Percentiles rank a stretch among this genome's conserved stretches.
These are phyloP conservation scores for Fusarium sp. DNA, from an alignment of 2,329 filamentous ascomycete genomes.

Conservation along the genomic window DNA sequence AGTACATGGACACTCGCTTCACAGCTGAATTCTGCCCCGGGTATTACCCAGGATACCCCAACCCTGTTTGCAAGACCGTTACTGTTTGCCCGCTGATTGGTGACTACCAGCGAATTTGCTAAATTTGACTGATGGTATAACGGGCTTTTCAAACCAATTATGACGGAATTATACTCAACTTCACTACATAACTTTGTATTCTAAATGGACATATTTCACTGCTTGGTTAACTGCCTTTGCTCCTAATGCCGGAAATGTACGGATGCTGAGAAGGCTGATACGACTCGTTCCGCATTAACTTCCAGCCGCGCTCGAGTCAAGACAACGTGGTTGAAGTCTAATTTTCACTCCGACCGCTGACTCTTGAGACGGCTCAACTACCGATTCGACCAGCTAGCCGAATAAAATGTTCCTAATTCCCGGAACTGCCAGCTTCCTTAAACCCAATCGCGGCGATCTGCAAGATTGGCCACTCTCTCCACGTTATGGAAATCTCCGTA, in stretches of 20 bases:
- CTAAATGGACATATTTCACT: not conserved
- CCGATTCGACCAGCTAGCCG: rapidly evolving
- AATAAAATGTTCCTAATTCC: not conserved
- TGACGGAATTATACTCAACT: not conserved
- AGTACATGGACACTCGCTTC: not conserved
- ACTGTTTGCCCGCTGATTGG: not conserved
- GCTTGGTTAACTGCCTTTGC: not conserved
- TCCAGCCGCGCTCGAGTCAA: not conserved
- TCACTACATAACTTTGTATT: not conserved
- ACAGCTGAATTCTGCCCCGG: not conserved
- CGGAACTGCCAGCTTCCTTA: not conserved
- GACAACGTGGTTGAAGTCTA: not conserved
- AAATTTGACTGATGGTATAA: not conserved
- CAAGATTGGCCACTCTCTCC: not conserved
- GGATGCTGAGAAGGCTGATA: too few species aligned
- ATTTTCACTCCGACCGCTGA: not conserved
- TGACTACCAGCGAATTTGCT: not conserved
- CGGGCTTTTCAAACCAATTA: not conserved
- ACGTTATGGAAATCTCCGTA: not conserved
- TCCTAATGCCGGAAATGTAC: too few species aligned
- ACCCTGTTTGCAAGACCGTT: not conserved
- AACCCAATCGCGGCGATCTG: not conserved
- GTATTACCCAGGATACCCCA: not conserved
- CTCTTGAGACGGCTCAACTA: not conserved
- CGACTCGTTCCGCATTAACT: not conserved